Evolutionary conservation across 179 eudicot genomes (phyloP).

Genomic region (Camellia oleifera): DNA sequence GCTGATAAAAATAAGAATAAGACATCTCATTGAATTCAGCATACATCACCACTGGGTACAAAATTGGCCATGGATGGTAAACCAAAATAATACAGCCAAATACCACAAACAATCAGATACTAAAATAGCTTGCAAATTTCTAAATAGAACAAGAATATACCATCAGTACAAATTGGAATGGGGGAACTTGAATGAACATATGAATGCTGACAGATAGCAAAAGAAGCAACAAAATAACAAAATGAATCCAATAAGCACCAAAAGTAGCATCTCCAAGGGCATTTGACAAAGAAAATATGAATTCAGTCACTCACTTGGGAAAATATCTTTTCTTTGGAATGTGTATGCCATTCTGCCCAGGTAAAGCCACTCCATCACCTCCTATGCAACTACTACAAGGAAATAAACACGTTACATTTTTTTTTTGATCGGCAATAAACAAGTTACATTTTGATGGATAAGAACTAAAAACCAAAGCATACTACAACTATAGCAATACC

Average conservation of each 20-base stretch:
- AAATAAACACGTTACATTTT: conserved; percentile 15
- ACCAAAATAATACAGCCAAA: neutral
- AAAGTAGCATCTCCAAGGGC: neutral
- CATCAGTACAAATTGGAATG: neutral
- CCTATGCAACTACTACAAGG: conserved; percentile 34
- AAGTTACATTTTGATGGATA: conserved; percentile 5
- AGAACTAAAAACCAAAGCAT: neutral
- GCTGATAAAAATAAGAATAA: too few species aligned
- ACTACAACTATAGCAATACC: neutral
- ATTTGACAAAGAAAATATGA: conserved; percentile 1
- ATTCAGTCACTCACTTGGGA: conserved; percentile 53
- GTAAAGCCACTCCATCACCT: conserved; percentile 30
- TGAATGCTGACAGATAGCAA: neutral
- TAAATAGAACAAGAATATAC: neutral
- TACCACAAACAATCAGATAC: neutral
- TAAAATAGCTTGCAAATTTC: neutral
- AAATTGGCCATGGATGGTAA: neutral
- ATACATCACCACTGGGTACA: neutral
- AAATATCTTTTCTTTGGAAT: conserved; percentile 43
- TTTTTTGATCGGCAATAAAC: neutral
- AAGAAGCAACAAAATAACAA: neutral
- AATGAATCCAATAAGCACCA: neutral
- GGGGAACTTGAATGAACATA: neutral
- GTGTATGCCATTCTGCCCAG: conserved; percentile 22
- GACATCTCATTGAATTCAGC: neutral